Conservation (phyloP, 1,284 basidiomycete genomes). For the Neolentinus lepideus region DNA sequence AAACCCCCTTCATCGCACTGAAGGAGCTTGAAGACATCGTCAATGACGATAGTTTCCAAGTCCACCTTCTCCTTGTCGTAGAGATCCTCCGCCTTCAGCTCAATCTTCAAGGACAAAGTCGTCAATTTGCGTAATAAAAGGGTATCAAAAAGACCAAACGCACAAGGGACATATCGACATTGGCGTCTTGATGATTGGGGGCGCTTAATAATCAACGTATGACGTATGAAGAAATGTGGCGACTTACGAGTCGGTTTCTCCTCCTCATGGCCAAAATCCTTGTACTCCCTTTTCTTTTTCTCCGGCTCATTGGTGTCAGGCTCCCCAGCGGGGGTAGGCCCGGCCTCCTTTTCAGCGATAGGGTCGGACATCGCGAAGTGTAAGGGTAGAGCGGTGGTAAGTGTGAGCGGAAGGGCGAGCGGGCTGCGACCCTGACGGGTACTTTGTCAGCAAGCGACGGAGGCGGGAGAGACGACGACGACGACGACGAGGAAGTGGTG, state of each 20-base stretch:
- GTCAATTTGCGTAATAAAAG: constrained; percentile 6
- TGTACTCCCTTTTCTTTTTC: constrained; percentile 87
- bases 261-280: constrained; percentile 81
- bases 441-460: constrained; percentile 3
- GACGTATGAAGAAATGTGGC: constrained; percentile 8
- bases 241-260: constrained; percentile 66
- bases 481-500: constrained; percentile 6
- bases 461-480: constrained; percentile 1
- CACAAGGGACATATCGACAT: constrained; percentile 83
- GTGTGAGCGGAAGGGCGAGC: background rate
- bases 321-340: constrained; percentile 25
- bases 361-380: constrained; percentile 27
- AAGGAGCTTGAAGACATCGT: constrained; percentile 94
- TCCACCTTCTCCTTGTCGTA: constrained; percentile 99
- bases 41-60: constrained; percentile 93
- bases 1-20: constrained; percentile 87
- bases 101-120: constrained; percentile 53
- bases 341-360: constrained; percentile 57
- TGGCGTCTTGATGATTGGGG: constrained; percentile 48
- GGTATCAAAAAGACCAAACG: constrained; percentile 9
- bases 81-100: constrained; percentile 89
- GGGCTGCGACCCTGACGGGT: constrained; percentile 3
- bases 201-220: constrained; percentile 8
- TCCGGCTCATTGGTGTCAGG: constrained; percentile 32
- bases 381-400: background rate